Conservation (phyloP, 1,284 basidiomycete genomes). For the Cystobasidium sp. region DNA sequence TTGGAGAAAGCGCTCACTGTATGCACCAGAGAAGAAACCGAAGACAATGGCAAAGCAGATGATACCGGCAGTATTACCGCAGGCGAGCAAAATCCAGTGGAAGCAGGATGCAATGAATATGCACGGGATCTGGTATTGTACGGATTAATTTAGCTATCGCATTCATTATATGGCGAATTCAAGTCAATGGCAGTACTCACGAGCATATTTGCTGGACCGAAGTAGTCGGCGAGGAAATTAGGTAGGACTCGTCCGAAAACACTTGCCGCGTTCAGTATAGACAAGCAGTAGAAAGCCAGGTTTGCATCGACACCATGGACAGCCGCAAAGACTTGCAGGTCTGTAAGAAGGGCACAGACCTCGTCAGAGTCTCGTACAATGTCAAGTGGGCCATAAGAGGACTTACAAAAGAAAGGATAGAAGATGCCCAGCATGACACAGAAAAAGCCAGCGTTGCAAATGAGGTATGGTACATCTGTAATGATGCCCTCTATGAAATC, state of each 20-base stretch:
- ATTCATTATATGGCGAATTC: background rate
- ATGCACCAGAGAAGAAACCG: slow-evolving; percentile 52
- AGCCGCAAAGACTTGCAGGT: slow-evolving; percentile 52
- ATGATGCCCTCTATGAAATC: slow-evolving; percentile 50
- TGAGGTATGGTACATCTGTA: slow-evolving; percentile 49
- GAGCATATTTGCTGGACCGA: slow-evolving; percentile 50
- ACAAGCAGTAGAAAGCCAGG: slow-evolving; percentile 48
- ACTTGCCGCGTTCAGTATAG: slow-evolving; percentile 51
- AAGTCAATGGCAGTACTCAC: slow-evolving; percentile 8
- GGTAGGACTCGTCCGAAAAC: slow-evolving; percentile 51
- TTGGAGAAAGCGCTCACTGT: slow-evolving; percentile 1
- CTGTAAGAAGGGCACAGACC: background rate
- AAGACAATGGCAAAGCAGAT: slow-evolving; percentile 56
- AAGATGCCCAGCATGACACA: slow-evolving; percentile 54
- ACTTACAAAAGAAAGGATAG: slow-evolving; percentile 53
- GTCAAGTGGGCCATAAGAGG: slow-evolving; percentile 39
- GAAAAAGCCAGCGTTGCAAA: slow-evolving; percentile 50
- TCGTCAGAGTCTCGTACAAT: slow-evolving; percentile 12
- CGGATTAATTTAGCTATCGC: background rate
- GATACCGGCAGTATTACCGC: slow-evolving; percentile 46
- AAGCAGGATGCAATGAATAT: slow-evolving; percentile 48
- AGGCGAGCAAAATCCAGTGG: slow-evolving; percentile 48
- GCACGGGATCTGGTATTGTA: slow-evolving; percentile 15
- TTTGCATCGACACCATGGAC: slow-evolving; percentile 51
- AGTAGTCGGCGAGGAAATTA: slow-evolving; percentile 54